Conservation (phyloP, 2,329 filamentous ascomycete species). For the Simplicillium sp. region DNA sequence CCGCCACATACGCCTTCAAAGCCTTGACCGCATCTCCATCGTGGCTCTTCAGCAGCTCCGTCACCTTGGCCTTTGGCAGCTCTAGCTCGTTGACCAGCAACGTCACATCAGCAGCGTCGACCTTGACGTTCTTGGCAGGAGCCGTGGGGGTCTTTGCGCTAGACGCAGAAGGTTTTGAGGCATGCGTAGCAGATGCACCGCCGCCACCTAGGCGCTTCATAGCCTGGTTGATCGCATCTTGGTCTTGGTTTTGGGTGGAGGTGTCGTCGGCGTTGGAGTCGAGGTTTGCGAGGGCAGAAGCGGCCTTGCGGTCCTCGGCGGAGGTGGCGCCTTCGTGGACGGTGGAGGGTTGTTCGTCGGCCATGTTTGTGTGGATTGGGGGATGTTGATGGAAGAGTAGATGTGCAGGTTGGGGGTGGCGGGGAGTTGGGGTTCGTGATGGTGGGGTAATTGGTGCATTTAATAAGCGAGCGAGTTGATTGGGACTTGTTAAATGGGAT, state of each 20-base stretch:
- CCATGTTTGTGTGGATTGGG: slow-evolving; percentile 33
- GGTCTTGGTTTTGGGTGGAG: slow-evolving; percentile 50
- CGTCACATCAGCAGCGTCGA: slow-evolving; percentile 61
- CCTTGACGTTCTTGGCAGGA: slow-evolving; percentile 53
- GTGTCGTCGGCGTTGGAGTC: slow-evolving; percentile 40
- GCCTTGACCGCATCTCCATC: slow-evolving; percentile 62
- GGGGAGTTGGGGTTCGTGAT: slow-evolving; percentile 1
- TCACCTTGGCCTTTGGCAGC: slow-evolving; percentile 60
- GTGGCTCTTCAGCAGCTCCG: slow-evolving; percentile 61
- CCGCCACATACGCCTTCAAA: slow-evolving; percentile 45
- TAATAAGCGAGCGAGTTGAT: not conserved
- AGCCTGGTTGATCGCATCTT: slow-evolving; percentile 61
- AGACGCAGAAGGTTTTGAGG: slow-evolving; percentile 16
- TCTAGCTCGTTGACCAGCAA: slow-evolving; percentile 67
- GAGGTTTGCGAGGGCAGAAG: slow-evolving; percentile 62
- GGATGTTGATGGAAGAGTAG: not conserved
- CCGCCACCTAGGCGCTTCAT: slow-evolving; percentile 51
- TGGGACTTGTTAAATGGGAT: too few relatives aligned
- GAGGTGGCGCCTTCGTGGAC: slow-evolving; percentile 33
- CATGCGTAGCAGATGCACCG: slow-evolving; percentile 15
- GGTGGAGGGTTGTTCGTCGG: slow-evolving; percentile 45
- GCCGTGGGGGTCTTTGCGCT: slow-evolving; percentile 9
- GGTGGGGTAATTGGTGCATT: not conserved
- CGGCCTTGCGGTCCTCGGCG: slow-evolving; percentile 70
- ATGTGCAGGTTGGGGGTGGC: not conserved